Percentiles rank a stretch among this genome's conserved stretches.
phyloP scores from a whole-genome alignment of 805 yeast genomes.

The Wickerhamomyces strasburgensis region DNA sequence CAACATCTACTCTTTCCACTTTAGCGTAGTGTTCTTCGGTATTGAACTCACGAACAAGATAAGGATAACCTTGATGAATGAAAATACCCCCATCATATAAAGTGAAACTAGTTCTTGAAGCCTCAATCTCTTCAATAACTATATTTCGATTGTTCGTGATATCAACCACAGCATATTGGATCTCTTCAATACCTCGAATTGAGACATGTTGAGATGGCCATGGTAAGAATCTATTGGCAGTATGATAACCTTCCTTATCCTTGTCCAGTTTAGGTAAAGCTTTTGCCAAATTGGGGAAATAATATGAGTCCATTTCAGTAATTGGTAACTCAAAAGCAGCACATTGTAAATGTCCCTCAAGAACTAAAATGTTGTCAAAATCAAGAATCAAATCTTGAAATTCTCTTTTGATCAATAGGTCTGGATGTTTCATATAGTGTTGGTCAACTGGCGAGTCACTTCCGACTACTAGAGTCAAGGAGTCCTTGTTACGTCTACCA shows the following conservation, averaged over 20 bases:
- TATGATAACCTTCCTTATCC: constrained; percentile 45
- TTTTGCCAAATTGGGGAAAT: constrained; percentile 40
- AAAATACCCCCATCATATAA: constrained; percentile 90
- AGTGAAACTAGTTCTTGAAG: constrained; percentile 83
- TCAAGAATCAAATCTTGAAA: constrained; percentile 58
- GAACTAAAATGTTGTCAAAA: constrained; percentile 53
- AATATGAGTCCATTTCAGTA: constrained; percentile 45
- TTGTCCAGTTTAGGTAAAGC: constrained; percentile 31
- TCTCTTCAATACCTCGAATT: constrained; percentile 79
- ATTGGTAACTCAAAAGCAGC: constrained; percentile 87
- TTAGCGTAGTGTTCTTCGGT: constrained; percentile 75
- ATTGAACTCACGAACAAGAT: constrained; percentile 79
- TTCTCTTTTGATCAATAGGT: constrained; percentile 46
- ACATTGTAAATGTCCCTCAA: constrained; percentile 87
- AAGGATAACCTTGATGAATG: constrained; percentile 90
- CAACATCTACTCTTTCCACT: constrained; percentile 85
- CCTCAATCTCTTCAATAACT: constrained; percentile 86
- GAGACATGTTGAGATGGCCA: constrained; percentile 78
- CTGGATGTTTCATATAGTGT: constrained; percentile 68
- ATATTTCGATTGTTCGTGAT: constrained; percentile 69
- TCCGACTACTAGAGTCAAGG: constrained; percentile 79
- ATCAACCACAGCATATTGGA: constrained; percentile 84
- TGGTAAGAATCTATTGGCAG: constrained; percentile 60
- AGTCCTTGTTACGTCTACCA: constrained; percentile 82
- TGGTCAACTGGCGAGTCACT: constrained; percentile 84